These are phyloP conservation scores for Cryptococcus sp. DNA, from an alignment of 1,284 basidiomycete species.

Conservation along the genomic window DNA sequence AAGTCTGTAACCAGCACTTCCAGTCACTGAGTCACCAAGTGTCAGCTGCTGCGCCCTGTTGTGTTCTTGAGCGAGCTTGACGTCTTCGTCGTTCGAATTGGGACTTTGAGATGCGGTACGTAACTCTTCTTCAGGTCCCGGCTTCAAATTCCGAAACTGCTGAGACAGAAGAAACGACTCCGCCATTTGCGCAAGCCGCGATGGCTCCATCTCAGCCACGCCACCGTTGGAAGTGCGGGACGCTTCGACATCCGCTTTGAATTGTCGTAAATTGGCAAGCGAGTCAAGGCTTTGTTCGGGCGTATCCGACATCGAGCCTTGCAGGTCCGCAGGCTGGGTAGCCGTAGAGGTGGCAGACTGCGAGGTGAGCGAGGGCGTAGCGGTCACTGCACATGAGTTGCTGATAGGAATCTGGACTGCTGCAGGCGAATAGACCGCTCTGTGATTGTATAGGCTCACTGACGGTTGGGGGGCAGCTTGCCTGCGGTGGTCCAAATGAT, in stretches of 20 bases:
- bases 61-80: too few relatives aligned
- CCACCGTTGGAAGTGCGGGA: background rate
- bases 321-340: background rate
- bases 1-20: too few relatives aligned
- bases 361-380: background rate
- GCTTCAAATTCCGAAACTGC: background rate
- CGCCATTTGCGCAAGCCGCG: conserved; percentile 16
- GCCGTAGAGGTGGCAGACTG: background rate
- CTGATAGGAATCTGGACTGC: background rate
- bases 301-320: background rate
- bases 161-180: conserved; percentile 16
- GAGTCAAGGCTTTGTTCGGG: conserved; percentile 11
- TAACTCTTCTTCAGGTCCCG: too few relatives aligned
- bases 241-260: conserved; percentile 26
- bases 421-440: background rate
- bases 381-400: background rate
- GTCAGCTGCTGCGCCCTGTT: too few relatives aligned
- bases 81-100: too few relatives aligned
- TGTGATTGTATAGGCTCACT: background rate
- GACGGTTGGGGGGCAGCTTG: background rate
- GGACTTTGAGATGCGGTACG: too few relatives aligned
- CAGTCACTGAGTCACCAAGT: too few relatives aligned
- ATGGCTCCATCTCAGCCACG: conserved; percentile 10
- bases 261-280: conserved; percentile 18
- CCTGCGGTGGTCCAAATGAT: background rate